These are phyloP conservation scores for Megacollybia platyphylla DNA, from an alignment of 1,284 basidiomycete species.

Conservation along the genomic window DNA sequence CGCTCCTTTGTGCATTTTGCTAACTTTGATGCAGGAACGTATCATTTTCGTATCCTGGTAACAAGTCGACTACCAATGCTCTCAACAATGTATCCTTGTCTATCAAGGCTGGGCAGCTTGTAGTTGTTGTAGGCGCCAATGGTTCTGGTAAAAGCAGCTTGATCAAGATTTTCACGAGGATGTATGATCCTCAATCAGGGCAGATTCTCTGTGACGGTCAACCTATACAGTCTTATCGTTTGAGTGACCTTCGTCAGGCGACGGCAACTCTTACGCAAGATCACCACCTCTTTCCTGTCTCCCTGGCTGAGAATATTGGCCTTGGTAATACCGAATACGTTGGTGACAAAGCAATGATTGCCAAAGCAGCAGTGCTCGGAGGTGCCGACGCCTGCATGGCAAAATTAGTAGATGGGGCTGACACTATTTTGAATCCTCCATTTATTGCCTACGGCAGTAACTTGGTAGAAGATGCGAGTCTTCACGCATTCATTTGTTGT, in stretches of 20 bases:
- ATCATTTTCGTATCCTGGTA: slow-evolving; percentile 1
- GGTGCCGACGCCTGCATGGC: slow-evolving; percentile 21
- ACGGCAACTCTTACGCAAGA: slow-evolving; percentile 31
- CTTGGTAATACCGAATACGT: slow-evolving; percentile 22
- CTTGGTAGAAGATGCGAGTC: slow-evolving; percentile 11
- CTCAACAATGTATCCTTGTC: neutral
- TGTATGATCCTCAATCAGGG: slow-evolving; percentile 29
- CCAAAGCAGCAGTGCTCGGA: slow-evolving; percentile 21
- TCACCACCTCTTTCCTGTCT: slow-evolving; percentile 27
- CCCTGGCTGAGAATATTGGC: slow-evolving; percentile 30
- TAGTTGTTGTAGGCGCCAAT: slow-evolving; percentile 32
- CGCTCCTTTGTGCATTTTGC: too few species aligned
- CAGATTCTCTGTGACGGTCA: slow-evolving; percentile 24
- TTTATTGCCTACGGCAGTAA: slow-evolving; percentile 13
- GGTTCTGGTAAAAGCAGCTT: slow-evolving; percentile 32
- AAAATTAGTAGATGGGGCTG: slow-evolving; percentile 16
- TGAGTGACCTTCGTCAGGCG: slow-evolving; percentile 21
- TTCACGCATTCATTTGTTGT: too few species aligned
- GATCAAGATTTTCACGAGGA: slow-evolving; percentile 26
- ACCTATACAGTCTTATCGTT: slow-evolving; percentile 19
- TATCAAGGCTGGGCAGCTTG: slow-evolving; percentile 13
- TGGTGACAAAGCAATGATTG: slow-evolving; percentile 16
- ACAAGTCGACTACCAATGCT: neutral
- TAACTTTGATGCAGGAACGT: slow-evolving; percentile 1
- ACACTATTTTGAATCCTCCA: slow-evolving; percentile 21